Evolutionary conservation across 805 yeast genomes (phyloP), one percentile per base, ranked within the genome.

Genomic region (Lachancea fermentati): DNA sequence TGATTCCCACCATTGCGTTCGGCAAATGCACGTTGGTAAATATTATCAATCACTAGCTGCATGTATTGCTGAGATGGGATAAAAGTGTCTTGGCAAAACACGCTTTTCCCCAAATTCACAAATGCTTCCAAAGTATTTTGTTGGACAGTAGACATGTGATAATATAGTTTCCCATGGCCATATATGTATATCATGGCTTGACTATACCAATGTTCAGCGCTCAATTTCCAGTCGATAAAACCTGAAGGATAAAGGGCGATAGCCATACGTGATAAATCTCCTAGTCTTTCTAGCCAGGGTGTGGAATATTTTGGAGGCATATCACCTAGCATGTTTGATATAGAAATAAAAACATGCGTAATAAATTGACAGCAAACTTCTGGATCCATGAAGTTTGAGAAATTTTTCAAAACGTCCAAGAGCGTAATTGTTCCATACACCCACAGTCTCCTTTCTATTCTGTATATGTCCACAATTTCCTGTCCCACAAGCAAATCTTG

Each of bases 91-190:
- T 83, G 75, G 52, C 91, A 84, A 43, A 79, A 75, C 7, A 84
- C 89, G 33, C 85, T 75, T 58, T 83, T 84, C 8, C 93, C 93
- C 15, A 85, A 73, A 50, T 83, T 81, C 39, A 81, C 87, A 48
- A 85, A 72, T 1, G 93, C 91, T 61, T 83, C 88, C 44, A 85
- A 63, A 22, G 70, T 66, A 37, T 69, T 70, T 55, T 79, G 83
- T 57, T 85, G 91, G 3, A 86, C 95, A 0, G 94, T 85, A 34
- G 93, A 85, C 75, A 82, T 81, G 57, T 86, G 95, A 53, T 86
- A 86, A 53, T 85, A 86, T 14, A 85, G 73, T 57, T 87, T 84
- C 2, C 96, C 96, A 52, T 81, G 88, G 2, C 93, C 89, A 54
- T 79, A 85, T 47, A 80, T 78, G 12, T 83, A 75, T 49, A 76